A percentile compares a stretch with the other conserved stretches of the same genome.
phyloP scores from a whole-genome alignment of 2,329 filamentous ascomycete species.

The Penicillium hesseltinei region DNA sequence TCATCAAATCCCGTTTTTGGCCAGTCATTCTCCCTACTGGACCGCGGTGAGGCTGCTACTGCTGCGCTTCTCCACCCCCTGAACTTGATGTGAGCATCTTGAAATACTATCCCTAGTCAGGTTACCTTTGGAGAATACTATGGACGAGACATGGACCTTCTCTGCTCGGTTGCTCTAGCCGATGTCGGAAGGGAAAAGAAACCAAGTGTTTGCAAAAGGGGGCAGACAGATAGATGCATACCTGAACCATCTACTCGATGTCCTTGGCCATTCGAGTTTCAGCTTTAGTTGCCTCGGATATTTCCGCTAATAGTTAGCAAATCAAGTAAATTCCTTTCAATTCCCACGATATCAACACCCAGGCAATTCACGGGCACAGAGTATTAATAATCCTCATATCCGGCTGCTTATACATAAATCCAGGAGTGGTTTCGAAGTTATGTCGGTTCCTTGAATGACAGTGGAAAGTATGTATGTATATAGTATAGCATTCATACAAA shows the following conservation, averaged over 20 bases:
- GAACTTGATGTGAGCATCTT: constrained; percentile 24
- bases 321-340: constrained; percentile 64
- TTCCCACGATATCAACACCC: constrained; percentile 49
- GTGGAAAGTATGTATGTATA: background rate
- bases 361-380: background rate
- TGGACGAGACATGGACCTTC: constrained; percentile 87
- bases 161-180: constrained; percentile 62
- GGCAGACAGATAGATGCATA: constrained; percentile 30
- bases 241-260: constrained; percentile 79
- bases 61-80: constrained; percentile 70
- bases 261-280: constrained; percentile 84
- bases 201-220: background rate
- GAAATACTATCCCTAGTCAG: background rate
- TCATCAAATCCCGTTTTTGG: constrained; percentile 58
- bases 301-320: constrained; percentile 67
- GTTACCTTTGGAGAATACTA: constrained; percentile 70
- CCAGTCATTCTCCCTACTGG: constrained; percentile 84
- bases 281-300: constrained; percentile 64
- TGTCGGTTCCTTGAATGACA: background rate
- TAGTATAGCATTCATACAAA: background rate
- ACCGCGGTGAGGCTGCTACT: constrained; percentile 73
- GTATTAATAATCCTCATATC: no score
- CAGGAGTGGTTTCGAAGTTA: background rate
- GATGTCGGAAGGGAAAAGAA: constrained; percentile 16
- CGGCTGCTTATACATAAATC: background rate